A percentile compares a stretch with the other conserved stretches of the same genome.
These are phyloP conservation scores for Calophaca sinica DNA, from an alignment of 306 rosid species.

Conservation along the genomic window DNA sequence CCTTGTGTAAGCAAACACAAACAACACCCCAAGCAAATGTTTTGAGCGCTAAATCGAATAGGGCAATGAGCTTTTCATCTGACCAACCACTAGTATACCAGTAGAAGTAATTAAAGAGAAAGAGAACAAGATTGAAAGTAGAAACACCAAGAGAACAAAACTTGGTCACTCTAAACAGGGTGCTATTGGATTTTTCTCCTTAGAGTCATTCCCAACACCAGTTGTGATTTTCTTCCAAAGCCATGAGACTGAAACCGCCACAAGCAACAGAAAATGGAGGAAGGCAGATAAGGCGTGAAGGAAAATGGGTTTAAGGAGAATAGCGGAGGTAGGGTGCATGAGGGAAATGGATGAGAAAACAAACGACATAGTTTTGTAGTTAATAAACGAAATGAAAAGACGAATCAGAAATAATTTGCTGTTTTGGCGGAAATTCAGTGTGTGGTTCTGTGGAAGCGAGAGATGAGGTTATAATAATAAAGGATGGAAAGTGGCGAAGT, in stretches of 20 bases:
- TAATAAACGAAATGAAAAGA: no score
- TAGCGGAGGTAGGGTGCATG: conserved; percentile 16
- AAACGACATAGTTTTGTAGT: no score
- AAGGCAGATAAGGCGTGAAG: conserved; percentile 43
- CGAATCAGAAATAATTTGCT: no score
- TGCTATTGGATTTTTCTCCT: conserved; percentile 27
- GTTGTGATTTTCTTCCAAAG: conserved; percentile 28
- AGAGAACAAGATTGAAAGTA: conserved; percentile 41
- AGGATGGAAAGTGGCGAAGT: neutral
- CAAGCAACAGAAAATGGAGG: conserved; percentile 47
- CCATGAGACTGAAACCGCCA: conserved; percentile 39
- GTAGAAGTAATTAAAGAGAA: conserved; percentile 39
- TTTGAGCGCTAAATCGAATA: conserved; percentile 54
- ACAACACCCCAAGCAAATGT: conserved; percentile 52
- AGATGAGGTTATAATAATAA: no score
- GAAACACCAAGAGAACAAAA: conserved; percentile 51
- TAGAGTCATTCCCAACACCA: conserved; percentile 21
- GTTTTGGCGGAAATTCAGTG: no score
- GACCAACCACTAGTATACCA: conserved; percentile 51
- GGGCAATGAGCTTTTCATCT: conserved; percentile 50
- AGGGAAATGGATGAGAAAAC: neutral
- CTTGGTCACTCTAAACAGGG: conserved; percentile 27
- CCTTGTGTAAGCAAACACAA: conserved; percentile 40
- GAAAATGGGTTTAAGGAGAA: conserved; percentile 53
- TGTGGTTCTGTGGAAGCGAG: no score